Evolutionary conservation across 2,329 filamentous ascomycete genomes (phyloP), one percentile per base, ranked within the genome.

Genomic region (Lanzia echinophila): DNA sequence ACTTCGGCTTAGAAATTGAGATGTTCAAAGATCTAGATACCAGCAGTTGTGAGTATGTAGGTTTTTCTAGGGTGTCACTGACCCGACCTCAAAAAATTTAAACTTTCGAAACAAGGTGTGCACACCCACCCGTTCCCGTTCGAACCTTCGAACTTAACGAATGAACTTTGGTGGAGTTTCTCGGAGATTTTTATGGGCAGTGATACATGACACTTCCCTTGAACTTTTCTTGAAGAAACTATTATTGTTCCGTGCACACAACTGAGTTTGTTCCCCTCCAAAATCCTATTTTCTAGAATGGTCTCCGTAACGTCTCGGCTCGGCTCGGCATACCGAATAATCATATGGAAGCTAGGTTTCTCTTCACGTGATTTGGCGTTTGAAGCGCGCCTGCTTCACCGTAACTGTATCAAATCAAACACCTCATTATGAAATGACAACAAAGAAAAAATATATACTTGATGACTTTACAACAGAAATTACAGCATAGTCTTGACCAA

Each of bases 361-460:
- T 19, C 15, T 11, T 41, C 54, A 56, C 54, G 54, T 56, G 50
- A 47, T 42, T 32, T 38, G 34, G 54, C 17, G 54, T 43, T 31
- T 38, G 7, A 22, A 5, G n/a, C 50, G 50, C 44, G 50, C 44
- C 36, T 53, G 32, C 50, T 48, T 33, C 47, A 47, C 50, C 31
- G 43, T 53, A 47, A 53, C 50, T 47, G 33, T 33, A 47, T 47
- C 43, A 42, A n/a, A 53, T 24, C 42, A 53, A 15, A 47, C 39
- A 24, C 24, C 22, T 44, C 41, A 28, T 28, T 28, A 28, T 28
- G 24, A 28, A 28, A 4, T 28, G 24, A 28, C 24, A 28, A 28
- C 24, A 28, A 28, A 28, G 24, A 28, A 28, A 4, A 8, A 28
- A 28, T 28, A 8, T 28, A 28, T 28, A 28, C 24, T 28, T 28